Evolutionary conservation across 164 flowering plant species (phyloP), one percentile per base, ranked within the genome.

Genomic region (Magnolia sinica): DNA sequence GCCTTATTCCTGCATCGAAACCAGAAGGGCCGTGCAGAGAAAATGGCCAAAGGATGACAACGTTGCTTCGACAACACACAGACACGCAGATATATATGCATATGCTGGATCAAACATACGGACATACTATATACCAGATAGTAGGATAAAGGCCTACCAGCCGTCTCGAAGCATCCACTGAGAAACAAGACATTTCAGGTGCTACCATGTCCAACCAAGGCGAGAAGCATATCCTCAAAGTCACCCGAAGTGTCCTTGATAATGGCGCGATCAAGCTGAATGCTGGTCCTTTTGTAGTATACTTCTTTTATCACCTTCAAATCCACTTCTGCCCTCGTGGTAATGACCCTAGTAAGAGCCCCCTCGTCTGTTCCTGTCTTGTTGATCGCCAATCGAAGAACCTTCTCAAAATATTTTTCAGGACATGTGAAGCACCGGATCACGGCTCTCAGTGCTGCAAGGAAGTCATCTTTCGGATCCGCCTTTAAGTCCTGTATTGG

Each of bases 321-420:
- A 79, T 93, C 97, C 51, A 88, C 91, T 80, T 93, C 96, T 16
- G 96, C 94, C 22, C 95, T 88, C 1, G 97, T 91, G 7, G 89
- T 82, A 55, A 95, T 86, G 74, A 92, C 95, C 31, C 98, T 83
- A 24, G 90, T 95, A 6, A 95, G 87, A 24, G 90, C 92, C 80
- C 85, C 84, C 71, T 94, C 96, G 74, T 94, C 96, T 0, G 96
- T 92, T 50, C 96, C 98, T 23, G 76, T 16, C 79, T 70, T 83
- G 76, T 85, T 90, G 71, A 91, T 88, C 0, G 91, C 89, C 70
- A 81, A n/a, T 0, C 97, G 86, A 49, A 87, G 88, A 50, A 82
- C 82, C 84, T 90, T 91, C 80, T 83, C 94, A 64, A 79, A 91
- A 76, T 94, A 89, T 68, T 85, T 91, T 76, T 87, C 83, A 4